Conservation (phyloP, 129 eudicot genomes). For the carrot (Daucus carota) region DNA sequence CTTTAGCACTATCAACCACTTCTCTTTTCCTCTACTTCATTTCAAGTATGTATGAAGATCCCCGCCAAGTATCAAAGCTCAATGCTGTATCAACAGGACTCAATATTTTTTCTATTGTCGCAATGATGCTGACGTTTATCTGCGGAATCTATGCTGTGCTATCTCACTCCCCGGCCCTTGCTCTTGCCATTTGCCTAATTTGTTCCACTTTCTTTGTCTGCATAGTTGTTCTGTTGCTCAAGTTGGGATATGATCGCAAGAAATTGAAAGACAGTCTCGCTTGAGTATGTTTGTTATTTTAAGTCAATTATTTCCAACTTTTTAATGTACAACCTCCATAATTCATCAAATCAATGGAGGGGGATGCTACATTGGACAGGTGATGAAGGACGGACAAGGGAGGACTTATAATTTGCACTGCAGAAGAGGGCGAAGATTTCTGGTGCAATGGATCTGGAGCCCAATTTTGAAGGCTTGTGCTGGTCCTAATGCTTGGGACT, state of each 20-base stretch:
- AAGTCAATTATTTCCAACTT: neutral
- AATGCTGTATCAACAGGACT: neutral
- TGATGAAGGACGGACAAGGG: constrained; percentile 23
- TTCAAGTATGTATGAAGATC: neutral
- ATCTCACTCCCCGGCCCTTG: neutral
- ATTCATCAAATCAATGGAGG: no score
- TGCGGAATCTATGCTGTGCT: neutral
- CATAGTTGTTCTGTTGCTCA: neutral
- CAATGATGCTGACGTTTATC: neutral
- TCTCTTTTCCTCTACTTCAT: neutral
- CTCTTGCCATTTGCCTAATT: neutral
- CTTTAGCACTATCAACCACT: neutral
- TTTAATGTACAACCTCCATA: no score
- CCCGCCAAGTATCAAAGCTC: neutral
- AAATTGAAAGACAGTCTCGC: neutral
- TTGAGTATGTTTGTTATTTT: neutral
- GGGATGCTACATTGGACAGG: constrained; percentile 35
- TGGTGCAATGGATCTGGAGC: constrained; percentile 40
- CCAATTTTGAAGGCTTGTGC: constrained; percentile 30
- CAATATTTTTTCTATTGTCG: neutral
- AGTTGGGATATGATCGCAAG: neutral
- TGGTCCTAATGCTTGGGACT: constrained; percentile 33
- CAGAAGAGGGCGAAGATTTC: constrained; percentile 19
- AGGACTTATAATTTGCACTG: constrained; percentile 26
- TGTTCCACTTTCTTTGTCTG: neutral